Evolutionary conservation across 2,329 filamentous ascomycete species (phyloP), one percentile per base, ranked within the genome.

Genomic region (Aspergillus calidoustus): DNA sequence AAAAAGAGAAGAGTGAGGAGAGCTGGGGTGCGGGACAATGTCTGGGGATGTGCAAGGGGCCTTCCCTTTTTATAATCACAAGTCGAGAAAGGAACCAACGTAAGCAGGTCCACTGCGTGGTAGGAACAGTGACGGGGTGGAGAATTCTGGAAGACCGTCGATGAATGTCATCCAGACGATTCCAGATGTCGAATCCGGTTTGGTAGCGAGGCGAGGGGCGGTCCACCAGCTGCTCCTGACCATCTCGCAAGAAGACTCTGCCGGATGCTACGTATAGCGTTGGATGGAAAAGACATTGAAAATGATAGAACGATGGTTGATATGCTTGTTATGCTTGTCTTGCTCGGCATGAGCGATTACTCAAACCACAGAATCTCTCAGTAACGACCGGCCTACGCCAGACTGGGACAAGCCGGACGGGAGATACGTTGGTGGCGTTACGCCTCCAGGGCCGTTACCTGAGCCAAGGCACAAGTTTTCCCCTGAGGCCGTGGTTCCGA

Each of bases 21-120:
- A 38, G 15, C 25, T 49, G 50, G 43, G 57, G 47, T 38, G 49
- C 22, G 55, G 48, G 31, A 58, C 25, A 51, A 53, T 31, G 22
- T 59, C 57, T 54, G 57, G 57, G 57, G 57, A 59, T 59, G 57
- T 59, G 44, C 57, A 54, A 43, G 38, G 51, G 57, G 11, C 22
- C n/a, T 53, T 49, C 49, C 57, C 28, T 7, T 50, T 59, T 59
- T 59, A 59, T 59, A 59, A 54, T 28, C 31, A 23, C 17, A 17
- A 17, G 28, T 11, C n/a, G 46, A 43, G 50, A 46, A 59, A 54
- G n/a, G 28, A 54, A 47, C 15, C 49, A 59, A 59, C 57, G 57
- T 59, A 59, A 54, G 49, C 50, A 44, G 57, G n/a, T 46, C 47
- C 47, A 57, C 55, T 34, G 34, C 22, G 23, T 30, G 48, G 25